Conservation (phyloP, 1,139 yeast genomes). For the Geotrichum australiense region DNA sequence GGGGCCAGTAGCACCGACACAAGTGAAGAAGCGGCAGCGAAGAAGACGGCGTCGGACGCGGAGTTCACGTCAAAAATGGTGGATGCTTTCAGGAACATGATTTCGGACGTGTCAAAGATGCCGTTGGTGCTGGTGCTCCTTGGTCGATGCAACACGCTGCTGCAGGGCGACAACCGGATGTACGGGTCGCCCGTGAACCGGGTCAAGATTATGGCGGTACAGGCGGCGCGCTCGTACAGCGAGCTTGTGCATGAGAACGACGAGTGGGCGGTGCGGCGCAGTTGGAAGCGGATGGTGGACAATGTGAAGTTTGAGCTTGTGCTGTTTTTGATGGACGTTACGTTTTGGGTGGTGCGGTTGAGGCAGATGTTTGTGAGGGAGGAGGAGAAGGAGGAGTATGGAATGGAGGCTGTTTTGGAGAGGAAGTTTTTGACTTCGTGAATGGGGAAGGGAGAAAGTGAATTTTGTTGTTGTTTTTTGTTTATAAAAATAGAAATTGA, state of each 20-base stretch:
- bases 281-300: conserved; percentile 8
- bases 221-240: conserved; percentile 37
- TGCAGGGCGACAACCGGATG: conserved; percentile 59
- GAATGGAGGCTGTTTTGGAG: conserved; percentile 18
- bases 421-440: conserved; percentile 9
- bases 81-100: conserved; percentile 42
- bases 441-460: too few relatives aligned
- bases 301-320: conserved; percentile 12
- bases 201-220: conserved; percentile 52
- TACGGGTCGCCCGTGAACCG: conserved; percentile 72
- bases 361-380: conserved; percentile 14
- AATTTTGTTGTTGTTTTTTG: too few relatives aligned
- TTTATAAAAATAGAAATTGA: too few relatives aligned
- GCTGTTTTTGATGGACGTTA: conserved; percentile 11
- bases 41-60: conserved; percentile 7
- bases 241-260: not conserved
- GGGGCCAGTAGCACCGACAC: not conserved
- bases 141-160: conserved; percentile 65
- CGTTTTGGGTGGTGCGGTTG: conserved; percentile 12
- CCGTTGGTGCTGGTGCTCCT: conserved; percentile 62
- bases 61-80: conserved; percentile 37
- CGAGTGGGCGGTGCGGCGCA: conserved; percentile 6
- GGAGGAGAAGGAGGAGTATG: conserved; percentile 7
- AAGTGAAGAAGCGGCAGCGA: conserved; percentile 2
- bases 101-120: conserved; percentile 56